Percentiles rank a stretch among this genome's conserved stretches.
These are phyloP conservation scores for Fusarium liriodendri DNA, from an alignment of 2,329 filamentous ascomycete genomes.

Conservation along the genomic window DNA sequence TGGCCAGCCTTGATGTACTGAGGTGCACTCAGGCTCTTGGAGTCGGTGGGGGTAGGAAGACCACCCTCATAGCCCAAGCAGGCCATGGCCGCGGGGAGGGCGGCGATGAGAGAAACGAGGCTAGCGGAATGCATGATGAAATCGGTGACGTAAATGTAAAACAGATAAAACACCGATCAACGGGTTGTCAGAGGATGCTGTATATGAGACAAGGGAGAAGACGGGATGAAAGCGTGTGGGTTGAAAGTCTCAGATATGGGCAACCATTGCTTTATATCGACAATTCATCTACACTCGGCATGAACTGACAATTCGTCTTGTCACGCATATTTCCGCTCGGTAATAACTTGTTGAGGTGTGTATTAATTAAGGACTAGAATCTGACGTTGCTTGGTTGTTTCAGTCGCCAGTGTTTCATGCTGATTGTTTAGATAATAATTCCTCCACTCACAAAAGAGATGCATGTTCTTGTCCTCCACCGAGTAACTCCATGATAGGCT, in stretches of 20 bases:
- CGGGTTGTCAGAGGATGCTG: conserved; percentile 2
- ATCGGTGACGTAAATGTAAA: not conserved
- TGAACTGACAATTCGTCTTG: not conserved
- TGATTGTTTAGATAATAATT: conserved; percentile 10
- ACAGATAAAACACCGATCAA: conserved; percentile 17
- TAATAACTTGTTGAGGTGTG: not conserved
- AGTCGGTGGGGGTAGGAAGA: conserved; percentile 39
- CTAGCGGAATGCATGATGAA: conserved; percentile 33
- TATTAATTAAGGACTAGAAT: not conserved
- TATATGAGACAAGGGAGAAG: not conserved
- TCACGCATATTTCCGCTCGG: not conserved
- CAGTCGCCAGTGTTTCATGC: conserved; percentile 2
- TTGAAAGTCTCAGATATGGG: not conserved
- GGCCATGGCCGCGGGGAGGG: conserved; percentile 45
- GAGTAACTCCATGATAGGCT: not conserved
- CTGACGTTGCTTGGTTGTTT: not conserved
- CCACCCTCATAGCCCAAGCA: conserved; percentile 42
- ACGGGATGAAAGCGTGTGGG: not conserved
- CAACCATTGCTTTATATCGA: not conserved
- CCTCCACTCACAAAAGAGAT: conserved; percentile 4
- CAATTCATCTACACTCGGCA: not conserved
- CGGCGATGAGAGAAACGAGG: conserved; percentile 31
- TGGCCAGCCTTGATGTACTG: conserved; percentile 45
- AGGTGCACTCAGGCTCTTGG: conserved; percentile 42
- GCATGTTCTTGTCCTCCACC: not conserved